Evolutionary conservation across 495 filamentous ascomycete species (phyloP), one percentile per base, ranked within the genome.

Genomic region (Xylaria sp.): DNA sequence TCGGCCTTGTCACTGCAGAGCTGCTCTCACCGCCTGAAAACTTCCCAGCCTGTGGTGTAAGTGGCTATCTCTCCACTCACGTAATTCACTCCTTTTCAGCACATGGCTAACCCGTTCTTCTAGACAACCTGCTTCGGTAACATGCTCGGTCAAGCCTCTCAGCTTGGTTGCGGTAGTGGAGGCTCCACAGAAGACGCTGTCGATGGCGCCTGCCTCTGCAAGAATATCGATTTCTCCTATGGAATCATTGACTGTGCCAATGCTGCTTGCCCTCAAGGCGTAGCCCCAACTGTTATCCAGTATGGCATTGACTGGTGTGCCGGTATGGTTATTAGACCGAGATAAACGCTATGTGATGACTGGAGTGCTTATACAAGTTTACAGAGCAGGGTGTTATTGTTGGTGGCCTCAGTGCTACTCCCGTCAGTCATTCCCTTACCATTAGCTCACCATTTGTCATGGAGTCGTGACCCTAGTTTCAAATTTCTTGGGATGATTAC

Each of bases 211-310:
- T 97, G 93, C 85, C 87, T 95, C 58, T 97, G 93, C 88, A 84
- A 82, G 50, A 87, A 88, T 70, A 61, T 75, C 46, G 76, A 93
- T 86, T 97, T 94, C 80, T 78, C 80, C 70, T 92, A 89, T 76
- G 93, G 93, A 77, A 84, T 97, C 70, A 90, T 88, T 59, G 93
- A 97, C 82, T 97, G 93, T 86, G 87, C 92, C 63, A 79, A 82
- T 68, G 79, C 91, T 81, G 85, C 87, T 62, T 97, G 93, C 84
- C 65, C 76, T 41, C 70, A 77, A 8, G 69, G 69, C n/a, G 66
- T 71, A 2, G 78, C 80, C 61, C 69, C 76, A 50, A 67, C 71
- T 17, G 77, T 77, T 48, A 76, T 84, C 71, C 31, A 69, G 52
- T 83, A 80, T 69, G 82, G 73, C 55, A 73, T 79, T 68, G 69